These are phyloP conservation scores for Ceratobasidium sp. DNA, from an alignment of 1,284 basidiomycete genomes.

Conservation along the genomic window DNA sequence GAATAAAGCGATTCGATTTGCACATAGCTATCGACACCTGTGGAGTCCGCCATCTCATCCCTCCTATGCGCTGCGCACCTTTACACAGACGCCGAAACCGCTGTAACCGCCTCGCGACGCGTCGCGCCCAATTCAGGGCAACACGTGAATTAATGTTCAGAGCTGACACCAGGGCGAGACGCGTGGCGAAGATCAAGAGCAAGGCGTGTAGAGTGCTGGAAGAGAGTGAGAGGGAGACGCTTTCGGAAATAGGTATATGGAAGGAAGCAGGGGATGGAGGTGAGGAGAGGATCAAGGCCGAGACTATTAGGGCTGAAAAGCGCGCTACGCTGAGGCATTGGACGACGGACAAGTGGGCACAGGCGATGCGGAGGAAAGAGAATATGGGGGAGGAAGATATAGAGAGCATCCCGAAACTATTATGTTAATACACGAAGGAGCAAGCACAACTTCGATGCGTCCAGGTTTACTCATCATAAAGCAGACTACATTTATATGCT, in stretches of 20 bases:
- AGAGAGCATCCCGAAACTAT: no score
- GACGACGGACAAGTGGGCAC: slow-evolving; percentile 83
- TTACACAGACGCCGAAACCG: slow-evolving; percentile 77
- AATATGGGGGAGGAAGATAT: slow-evolving; percentile 73
- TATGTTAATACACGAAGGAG: no score
- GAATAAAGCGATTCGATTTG: background rate
- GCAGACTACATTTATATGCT: no score
- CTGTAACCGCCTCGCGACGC: slow-evolving; percentile 77
- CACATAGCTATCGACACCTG: slow-evolving; percentile 73
- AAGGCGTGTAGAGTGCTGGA: slow-evolving; percentile 91
- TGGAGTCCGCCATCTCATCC: slow-evolving; percentile 81
- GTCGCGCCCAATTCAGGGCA: slow-evolving; percentile 83
- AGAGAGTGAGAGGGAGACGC: slow-evolving; percentile 77
- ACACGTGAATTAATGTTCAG: slow-evolving; percentile 96
- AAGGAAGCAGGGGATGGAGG: slow-evolving; percentile 64
- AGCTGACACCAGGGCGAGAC: slow-evolving; percentile 90
- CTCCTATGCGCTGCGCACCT: slow-evolving; percentile 82
- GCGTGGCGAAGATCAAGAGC: slow-evolving; percentile 95
- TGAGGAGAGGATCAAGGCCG: slow-evolving; percentile 72
- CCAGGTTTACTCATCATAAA: no score
- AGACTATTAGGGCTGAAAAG: slow-evolving; percentile 83
- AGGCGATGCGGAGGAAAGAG: slow-evolving; percentile 65
- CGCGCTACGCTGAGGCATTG: slow-evolving; percentile 88
- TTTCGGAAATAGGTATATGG: slow-evolving; percentile 64
- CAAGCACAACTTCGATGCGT: no score